phyloP scores from a whole-genome alignment of 257 asterid species.

The Salvia hispanica region DNA sequence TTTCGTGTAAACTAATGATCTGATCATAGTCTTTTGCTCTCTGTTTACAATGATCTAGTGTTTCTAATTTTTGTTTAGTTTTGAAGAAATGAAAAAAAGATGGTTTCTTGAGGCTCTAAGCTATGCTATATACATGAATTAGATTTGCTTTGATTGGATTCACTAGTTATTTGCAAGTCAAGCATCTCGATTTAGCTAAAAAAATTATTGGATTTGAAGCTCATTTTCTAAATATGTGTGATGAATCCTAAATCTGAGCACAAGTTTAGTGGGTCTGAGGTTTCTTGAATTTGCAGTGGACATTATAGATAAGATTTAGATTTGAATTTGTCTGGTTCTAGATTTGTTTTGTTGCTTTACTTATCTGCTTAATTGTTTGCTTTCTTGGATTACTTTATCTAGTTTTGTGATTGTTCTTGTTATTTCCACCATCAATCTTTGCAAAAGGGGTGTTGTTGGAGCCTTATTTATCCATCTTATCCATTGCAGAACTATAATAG shows the following conservation, averaged over 20 bases:
- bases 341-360: slow-evolving; percentile 3
- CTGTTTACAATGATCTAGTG: slow-evolving; percentile 30
- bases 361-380: not conserved
- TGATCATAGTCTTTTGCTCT: slow-evolving; percentile 23
- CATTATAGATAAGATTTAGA: slow-evolving; percentile 21
- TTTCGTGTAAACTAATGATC: slow-evolving; percentile 6
- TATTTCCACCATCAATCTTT: slow-evolving; percentile 14
- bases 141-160: slow-evolving; percentile 24
- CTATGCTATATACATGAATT: slow-evolving; percentile 20
- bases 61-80: slow-evolving; percentile 24
- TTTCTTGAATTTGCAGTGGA: slow-evolving; percentile 14
- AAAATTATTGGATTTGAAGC: slow-evolving; percentile 3
- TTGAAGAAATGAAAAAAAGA: slow-evolving; percentile 17
- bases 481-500: slow-evolving; percentile 42
- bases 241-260: slow-evolving; percentile 30
- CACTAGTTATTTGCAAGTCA: not conserved
- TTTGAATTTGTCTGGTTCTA: slow-evolving; percentile 11
- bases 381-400: slow-evolving; percentile 5
- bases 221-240: slow-evolving; percentile 17
- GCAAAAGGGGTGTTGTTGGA: slow-evolving; percentile 7
- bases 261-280: slow-evolving; percentile 6
- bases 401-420: not conserved
- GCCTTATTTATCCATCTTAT: not conserved
- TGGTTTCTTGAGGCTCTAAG: slow-evolving; percentile 26
- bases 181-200: slow-evolving; percentile 8